Evolutionary conservation across 2,329 filamentous ascomycete genomes (phyloP), one percentile per base, ranked within the genome.

Genomic region (Claviceps arundinis): DNA sequence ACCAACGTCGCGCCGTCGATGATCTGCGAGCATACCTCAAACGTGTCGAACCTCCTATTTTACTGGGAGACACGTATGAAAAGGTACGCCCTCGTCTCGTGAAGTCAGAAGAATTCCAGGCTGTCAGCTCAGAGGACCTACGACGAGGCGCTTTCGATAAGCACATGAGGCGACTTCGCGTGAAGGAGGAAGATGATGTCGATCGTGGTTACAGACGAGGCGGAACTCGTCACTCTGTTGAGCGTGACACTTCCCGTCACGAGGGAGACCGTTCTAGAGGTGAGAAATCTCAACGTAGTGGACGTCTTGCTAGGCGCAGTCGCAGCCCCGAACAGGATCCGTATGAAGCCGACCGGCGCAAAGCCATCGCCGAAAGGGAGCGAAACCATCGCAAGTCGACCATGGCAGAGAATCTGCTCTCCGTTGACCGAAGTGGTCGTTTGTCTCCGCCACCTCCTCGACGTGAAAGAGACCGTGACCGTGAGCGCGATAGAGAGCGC

Each of bases 261-360:
- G 82, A 81, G 45, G 74, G 77, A 62, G 81, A 78, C 43, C 66
- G 71, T 58, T 73, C 71, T 50, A 71, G 75, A 68, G 76, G 78
- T 73, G 81, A 84, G 69, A 74, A 79, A 71, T 75, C 77, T 69
- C 78, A 82, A 67, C 79, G 80, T 58, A 72, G 73, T 59, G 73
- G 70, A 58, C 78, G 79, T 61, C 69, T 73, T 62, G 69, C 70
- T 59, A 75, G 87, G 60, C 80, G 81, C 60, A 94, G 87, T 64
- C 88, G 89, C 61, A 90, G 85, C 60, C 90, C 89, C n/a, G 93
- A 97, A 68, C 80, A 81, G 54, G 90, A 98, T 70, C 81, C 88
- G 19, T 98, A 98, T 68, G 93, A 97, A 69, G 93, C 90, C 55
- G 93, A 98, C 65, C 83, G 93, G 58, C 85, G 89, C 62, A 93